phyloP scores from a whole-genome alignment of 148 eudicot genomes.

The Pouteria glomerata region DNA sequence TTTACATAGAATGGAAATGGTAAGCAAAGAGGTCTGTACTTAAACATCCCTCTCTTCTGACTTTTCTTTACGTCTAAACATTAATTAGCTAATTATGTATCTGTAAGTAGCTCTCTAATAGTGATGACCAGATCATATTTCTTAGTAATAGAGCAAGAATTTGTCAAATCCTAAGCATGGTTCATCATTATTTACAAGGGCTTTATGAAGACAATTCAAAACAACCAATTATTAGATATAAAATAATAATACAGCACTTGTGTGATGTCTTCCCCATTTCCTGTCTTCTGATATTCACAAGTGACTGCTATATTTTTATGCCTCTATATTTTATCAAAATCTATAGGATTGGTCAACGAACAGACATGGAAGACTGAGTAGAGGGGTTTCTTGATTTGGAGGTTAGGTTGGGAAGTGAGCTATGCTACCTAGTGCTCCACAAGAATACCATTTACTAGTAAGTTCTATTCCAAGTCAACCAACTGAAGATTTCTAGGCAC shows the following conservation, averaged over 20 bases:
- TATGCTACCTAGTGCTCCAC: no score
- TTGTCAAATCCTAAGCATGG: not conserved
- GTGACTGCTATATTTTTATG: not conserved
- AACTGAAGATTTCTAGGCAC: no score
- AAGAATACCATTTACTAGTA: no score
- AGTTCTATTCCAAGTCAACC: no score
- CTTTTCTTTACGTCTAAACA: not conserved
- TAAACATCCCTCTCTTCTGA: no score
- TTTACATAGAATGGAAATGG: no score
- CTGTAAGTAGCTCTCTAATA: not conserved
- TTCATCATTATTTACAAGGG: not conserved
- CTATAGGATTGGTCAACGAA: no score
- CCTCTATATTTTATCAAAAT: no score
- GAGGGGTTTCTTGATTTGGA: no score
- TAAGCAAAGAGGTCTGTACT: no score
- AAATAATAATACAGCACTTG: not conserved
- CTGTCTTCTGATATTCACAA: constrained; percentile 2
- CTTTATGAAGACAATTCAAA: not conserved
- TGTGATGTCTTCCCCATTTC: not conserved
- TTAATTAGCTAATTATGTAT: not conserved
- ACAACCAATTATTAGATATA: not conserved
- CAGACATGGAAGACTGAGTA: no score
- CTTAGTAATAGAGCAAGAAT: constrained; percentile 1
- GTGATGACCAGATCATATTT: not conserved
- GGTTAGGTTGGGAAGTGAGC: no score